These are phyloP conservation scores for Ogataea pini DNA, from an alignment of 805 yeast species.

Conservation along the genomic window DNA sequence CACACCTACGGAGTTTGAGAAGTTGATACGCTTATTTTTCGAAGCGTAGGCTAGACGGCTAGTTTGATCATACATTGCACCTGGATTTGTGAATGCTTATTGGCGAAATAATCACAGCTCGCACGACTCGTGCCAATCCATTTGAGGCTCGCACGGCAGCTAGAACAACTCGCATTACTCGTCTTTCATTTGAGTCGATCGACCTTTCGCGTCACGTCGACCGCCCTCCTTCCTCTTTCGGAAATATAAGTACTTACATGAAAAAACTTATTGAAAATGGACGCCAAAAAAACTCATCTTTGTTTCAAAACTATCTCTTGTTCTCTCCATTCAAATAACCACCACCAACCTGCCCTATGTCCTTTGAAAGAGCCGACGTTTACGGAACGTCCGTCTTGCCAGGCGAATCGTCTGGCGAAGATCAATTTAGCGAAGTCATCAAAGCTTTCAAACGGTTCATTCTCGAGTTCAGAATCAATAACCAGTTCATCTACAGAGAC, in stretches of 20 bases:
- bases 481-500: conserved; percentile 84
- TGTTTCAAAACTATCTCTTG: neutral
- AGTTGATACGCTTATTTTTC: too few species aligned
- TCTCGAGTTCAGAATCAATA: conserved; percentile 79
- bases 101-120: too few species aligned
- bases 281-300: neutral
- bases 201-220: neutral
- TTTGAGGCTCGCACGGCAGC: too few species aligned
- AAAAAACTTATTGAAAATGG: conserved; percentile 1
- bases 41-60: too few species aligned
- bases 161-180: neutral
- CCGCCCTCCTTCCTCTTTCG: conserved; percentile 10
- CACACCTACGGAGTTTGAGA: too few species aligned
- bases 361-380: conserved; percentile 71
- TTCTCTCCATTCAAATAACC: neutral
- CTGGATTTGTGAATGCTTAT: too few species aligned
- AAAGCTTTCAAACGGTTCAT: conserved; percentile 80
- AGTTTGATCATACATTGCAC: too few species aligned
- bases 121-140: too few species aligned
- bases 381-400: conserved; percentile 82
- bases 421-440: conserved; percentile 64
- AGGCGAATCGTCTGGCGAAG: conserved; percentile 71
- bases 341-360: conserved; percentile 42
- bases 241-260: conserved; percentile 15
- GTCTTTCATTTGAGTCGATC: neutral